phyloP scores from a whole-genome alignment of 306 rosid species.

The Neltuma alba region DNA sequence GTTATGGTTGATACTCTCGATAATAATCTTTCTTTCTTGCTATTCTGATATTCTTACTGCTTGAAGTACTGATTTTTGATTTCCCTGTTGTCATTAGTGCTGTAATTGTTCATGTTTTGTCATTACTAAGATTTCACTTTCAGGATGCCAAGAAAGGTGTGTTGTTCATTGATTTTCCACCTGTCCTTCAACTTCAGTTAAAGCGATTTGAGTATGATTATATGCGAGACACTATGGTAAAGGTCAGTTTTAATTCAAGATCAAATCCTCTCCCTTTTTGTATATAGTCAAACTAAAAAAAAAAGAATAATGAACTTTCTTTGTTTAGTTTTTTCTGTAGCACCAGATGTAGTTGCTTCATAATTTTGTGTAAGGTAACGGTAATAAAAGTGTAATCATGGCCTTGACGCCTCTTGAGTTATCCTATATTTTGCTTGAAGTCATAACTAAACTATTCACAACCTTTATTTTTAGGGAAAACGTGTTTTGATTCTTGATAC shows the following conservation, averaged over 20 bases:
- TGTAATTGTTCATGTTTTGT: not conserved
- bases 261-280: constrained; percentile 15
- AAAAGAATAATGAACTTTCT: not conserved
- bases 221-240: constrained; percentile 87
- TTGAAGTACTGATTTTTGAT: not conserved
- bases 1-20: not conserved
- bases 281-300: not conserved
- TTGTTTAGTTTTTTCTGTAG: not conserved
- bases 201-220: constrained; percentile 93
- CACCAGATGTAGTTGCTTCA: not conserved
- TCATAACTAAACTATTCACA: not conserved
- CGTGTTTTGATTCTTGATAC: not conserved
- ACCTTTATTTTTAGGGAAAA: not conserved
- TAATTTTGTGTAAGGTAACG: not conserved
- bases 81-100: not conserved
- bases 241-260: constrained; percentile 60
- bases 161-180: constrained; percentile 94
- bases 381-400: not conserved
- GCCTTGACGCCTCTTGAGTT: not conserved
- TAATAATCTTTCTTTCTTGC: not conserved
- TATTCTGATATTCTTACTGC: not conserved
- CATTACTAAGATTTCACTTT: constrained; percentile 15
- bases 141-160: constrained; percentile 95
- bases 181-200: constrained; percentile 94
- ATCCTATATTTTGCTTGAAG: not conserved